These are phyloP conservation scores for Delitschia confertaspora DNA, from an alignment of 495 filamentous ascomycete genomes.

Conservation along the genomic window DNA sequence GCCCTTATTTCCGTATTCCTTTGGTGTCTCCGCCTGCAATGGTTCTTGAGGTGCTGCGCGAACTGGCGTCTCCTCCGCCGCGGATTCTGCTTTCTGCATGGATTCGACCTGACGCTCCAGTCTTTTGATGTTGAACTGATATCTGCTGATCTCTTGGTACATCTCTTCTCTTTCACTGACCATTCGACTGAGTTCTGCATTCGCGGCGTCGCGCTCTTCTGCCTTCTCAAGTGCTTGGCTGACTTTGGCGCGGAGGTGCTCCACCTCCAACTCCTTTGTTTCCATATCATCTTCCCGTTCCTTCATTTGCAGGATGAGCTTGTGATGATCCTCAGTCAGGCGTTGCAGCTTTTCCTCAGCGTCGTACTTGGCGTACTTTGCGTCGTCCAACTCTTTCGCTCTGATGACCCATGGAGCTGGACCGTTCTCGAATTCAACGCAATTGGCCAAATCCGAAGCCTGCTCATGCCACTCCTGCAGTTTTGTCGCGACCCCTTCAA, in stretches of 20 bases:
- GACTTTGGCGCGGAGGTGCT: constrained; percentile 77
- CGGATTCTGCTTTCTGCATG: too few species aligned
- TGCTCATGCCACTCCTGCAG: constrained; percentile 60
- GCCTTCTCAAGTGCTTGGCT: constrained; percentile 59
- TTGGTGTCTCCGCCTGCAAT: not conserved
- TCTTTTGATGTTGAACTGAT: constrained; percentile 2
- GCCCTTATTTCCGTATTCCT: not conserved
- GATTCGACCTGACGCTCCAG: not conserved
- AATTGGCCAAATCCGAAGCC: constrained; percentile 65
- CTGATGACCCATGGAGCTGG: constrained; percentile 78
- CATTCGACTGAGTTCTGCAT: constrained; percentile 4
- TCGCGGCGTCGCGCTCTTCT: constrained; percentile 46
- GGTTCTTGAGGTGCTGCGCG: too few species aligned
- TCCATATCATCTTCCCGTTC: constrained; percentile 58
- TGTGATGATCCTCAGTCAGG: constrained; percentile 62
- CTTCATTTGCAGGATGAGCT: constrained; percentile 53
- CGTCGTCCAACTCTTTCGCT: constrained; percentile 64
- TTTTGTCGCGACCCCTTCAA: constrained; percentile 60
- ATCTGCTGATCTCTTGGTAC: constrained; percentile 2
- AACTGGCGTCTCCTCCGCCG: too few species aligned
- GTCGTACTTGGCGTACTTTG: constrained; percentile 67
- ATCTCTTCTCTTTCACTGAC: not conserved
- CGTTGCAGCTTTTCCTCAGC: constrained; percentile 48
- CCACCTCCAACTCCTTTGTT: constrained; percentile 78
- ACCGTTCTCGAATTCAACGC: constrained; percentile 72